These are phyloP conservation scores for Aspergillus bombycis DNA, from an alignment of 2,329 filamentous ascomycete species.

Conservation along the genomic window DNA sequence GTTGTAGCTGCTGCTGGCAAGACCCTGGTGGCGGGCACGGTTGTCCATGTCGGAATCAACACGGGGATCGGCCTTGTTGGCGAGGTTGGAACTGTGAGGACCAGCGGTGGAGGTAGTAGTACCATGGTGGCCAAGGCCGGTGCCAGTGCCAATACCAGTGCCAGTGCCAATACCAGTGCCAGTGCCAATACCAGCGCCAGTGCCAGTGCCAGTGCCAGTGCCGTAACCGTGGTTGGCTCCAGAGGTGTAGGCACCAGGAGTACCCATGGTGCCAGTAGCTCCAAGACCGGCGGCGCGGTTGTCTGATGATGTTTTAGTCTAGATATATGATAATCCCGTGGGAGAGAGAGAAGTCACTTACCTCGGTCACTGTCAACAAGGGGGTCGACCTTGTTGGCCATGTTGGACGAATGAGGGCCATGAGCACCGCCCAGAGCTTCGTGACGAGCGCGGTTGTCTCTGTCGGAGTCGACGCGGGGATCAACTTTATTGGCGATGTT, in stretches of 20 bases:
- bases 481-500: slow-evolving; percentile 32
- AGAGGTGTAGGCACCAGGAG: slow-evolving; percentile 10
- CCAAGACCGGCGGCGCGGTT: slow-evolving; percentile 12
- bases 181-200: slow-evolving; percentile 3
- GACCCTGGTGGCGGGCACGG: slow-evolving; percentile 16
- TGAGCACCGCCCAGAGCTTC: slow-evolving; percentile 16
- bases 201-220: slow-evolving; percentile 17
- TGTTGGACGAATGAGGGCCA: slow-evolving; percentile 49
- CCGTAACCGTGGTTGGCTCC: slow-evolving; percentile 14
- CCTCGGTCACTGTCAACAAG: slow-evolving; percentile 31
- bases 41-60: slow-evolving; percentile 43
- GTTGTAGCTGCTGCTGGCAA: slow-evolving; percentile 18
- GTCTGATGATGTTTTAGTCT: slow-evolving; percentile 4
- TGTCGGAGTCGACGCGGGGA: slow-evolving; percentile 20
- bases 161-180: slow-evolving; percentile 21
- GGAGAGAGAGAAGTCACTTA: not conserved
- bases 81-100: slow-evolving; percentile 38
- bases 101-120: slow-evolving; percentile 32
- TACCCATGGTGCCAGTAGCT: slow-evolving; percentile 2
- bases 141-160: slow-evolving; percentile 21
- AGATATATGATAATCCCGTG: not conserved
- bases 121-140: slow-evolving; percentile 4
- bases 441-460: slow-evolving; percentile 18
- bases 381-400: slow-evolving; percentile 57
- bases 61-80: slow-evolving; percentile 34